These are phyloP conservation scores for Clonostachys rosea DNA, from an alignment of 2,329 filamentous ascomycete genomes.

Conservation along the genomic window DNA sequence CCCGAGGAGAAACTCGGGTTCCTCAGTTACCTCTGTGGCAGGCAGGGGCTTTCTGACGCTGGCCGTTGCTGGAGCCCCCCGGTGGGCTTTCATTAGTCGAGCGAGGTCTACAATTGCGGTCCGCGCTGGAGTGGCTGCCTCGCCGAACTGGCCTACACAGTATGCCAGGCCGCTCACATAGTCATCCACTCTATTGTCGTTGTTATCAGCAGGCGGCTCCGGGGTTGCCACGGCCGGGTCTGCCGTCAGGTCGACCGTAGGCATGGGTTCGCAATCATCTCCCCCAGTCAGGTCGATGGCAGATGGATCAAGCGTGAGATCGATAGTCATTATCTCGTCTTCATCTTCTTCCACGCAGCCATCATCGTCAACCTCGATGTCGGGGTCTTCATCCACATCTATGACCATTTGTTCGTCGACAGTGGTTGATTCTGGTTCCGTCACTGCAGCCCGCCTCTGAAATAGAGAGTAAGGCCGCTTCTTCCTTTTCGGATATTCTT, in stretches of 20 bases:
- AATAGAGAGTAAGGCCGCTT: too few relatives aligned
- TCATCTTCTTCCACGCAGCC: background rate
- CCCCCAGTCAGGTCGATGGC: background rate
- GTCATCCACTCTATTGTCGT: background rate
- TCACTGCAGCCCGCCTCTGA: background rate
- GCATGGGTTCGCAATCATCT: too few relatives aligned
- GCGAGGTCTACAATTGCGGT: slow-evolving; percentile 14
- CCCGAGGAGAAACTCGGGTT: background rate
- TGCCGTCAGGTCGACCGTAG: too few relatives aligned
- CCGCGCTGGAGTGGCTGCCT: slow-evolving; percentile 14
- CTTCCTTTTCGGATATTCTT: slow-evolving; percentile 10
- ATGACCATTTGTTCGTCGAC: background rate
- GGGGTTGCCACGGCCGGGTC: too few relatives aligned
- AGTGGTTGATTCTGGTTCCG: background rate
- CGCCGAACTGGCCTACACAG: slow-evolving; percentile 21
- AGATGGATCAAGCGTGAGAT: too few relatives aligned
- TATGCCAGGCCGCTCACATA: slow-evolving; percentile 21
- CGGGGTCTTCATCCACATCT: background rate
- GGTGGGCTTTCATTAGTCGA: slow-evolving; percentile 8
- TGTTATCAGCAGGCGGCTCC: background rate
- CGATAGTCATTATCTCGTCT: background rate
- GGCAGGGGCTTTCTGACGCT: slow-evolving; percentile 19
- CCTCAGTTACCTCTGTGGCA: slow-evolving; percentile 13
- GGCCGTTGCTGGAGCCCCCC: background rate
- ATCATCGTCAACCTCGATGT: background rate